These are phyloP conservation scores for Diaporthe citriasiana DNA, from an alignment of 2,329 filamentous ascomycete genomes.

Conservation along the genomic window DNA sequence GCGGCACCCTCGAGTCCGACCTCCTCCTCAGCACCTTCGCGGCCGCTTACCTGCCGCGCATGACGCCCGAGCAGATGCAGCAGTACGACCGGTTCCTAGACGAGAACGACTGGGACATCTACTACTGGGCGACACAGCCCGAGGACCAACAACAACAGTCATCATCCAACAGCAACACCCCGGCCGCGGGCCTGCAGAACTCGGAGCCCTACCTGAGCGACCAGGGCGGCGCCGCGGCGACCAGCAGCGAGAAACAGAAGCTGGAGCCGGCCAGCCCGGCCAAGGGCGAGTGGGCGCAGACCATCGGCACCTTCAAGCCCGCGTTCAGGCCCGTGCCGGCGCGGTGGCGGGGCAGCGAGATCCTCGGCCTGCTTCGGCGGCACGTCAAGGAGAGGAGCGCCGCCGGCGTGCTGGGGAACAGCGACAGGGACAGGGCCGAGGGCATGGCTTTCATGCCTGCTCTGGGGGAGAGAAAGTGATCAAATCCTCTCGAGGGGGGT, in stretches of 20 bases:
- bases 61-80: constrained; percentile 80
- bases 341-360: constrained; percentile 87
- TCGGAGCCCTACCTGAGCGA: constrained; percentile 47
- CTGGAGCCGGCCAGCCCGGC: constrained; percentile 51
- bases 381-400: constrained; percentile 84
- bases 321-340: constrained; percentile 91
- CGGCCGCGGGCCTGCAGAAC: constrained; percentile 47
- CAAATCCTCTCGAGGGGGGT: neutral
- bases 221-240: constrained; percentile 42
- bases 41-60: constrained; percentile 79
- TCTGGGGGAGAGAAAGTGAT: constrained; percentile 47
- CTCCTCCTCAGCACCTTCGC: constrained; percentile 97
- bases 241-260: constrained; percentile 46
- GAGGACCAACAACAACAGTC: constrained; percentile 62
- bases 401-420: constrained; percentile 62
- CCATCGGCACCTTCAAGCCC: constrained; percentile 92
- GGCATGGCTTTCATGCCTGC: constrained; percentile 73
- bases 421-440: constrained; percentile 50
- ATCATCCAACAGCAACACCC: constrained; percentile 46
- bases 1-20: constrained; percentile 95
- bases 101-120: constrained; percentile 99
- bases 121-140: constrained; percentile 98
- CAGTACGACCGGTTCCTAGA: constrained; percentile 95
- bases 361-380: constrained; percentile 80
- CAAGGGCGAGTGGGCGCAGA: constrained; percentile 94